phyloP scores from a whole-genome alignment of 2,329 filamentous ascomycete genomes.

The Ceratocystis eucalypticola region DNA sequence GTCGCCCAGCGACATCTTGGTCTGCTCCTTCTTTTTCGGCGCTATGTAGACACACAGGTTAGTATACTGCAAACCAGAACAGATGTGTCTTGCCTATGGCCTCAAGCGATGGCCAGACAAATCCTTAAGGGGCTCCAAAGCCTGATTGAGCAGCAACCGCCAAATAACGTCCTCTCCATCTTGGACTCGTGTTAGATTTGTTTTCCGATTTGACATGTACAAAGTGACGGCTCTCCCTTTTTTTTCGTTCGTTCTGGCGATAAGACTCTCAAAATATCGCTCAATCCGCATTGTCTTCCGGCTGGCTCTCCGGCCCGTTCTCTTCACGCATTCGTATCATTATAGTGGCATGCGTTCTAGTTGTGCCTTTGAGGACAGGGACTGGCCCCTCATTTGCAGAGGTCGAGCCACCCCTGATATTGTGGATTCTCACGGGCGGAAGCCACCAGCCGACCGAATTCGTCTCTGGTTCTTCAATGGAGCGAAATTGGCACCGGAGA shows the following conservation, averaged over 20 bases:
- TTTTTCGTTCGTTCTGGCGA: neutral
- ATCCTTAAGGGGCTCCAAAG: neutral
- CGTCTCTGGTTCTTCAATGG: no score
- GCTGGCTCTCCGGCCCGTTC: neutral
- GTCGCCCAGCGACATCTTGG: slow-evolving; percentile 96
- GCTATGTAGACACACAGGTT: slow-evolving; percentile 37
- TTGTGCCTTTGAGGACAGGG: neutral
- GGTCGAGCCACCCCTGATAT: slow-evolving; percentile 1
- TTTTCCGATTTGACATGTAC: slow-evolving; percentile 4
- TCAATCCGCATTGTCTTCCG: neutral
- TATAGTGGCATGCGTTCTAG: neutral
- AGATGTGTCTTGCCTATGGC: neutral
- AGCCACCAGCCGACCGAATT: neutral
- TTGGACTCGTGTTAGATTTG: neutral
- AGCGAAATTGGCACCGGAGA: neutral
- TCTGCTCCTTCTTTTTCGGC: slow-evolving; percentile 82
- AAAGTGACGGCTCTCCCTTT: neutral
- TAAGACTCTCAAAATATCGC: neutral
- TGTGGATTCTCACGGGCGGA: neutral
- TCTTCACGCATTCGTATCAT: neutral
- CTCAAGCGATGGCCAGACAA: neutral
- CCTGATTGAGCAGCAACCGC: neutral
- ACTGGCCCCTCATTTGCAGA: neutral
- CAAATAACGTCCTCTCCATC: slow-evolving; percentile 1
- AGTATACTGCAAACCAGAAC: slow-evolving; percentile 12